Base-by-base conservation (phyloP, 176 grass and related monocot species). In the Avena atlantica region DNA sequence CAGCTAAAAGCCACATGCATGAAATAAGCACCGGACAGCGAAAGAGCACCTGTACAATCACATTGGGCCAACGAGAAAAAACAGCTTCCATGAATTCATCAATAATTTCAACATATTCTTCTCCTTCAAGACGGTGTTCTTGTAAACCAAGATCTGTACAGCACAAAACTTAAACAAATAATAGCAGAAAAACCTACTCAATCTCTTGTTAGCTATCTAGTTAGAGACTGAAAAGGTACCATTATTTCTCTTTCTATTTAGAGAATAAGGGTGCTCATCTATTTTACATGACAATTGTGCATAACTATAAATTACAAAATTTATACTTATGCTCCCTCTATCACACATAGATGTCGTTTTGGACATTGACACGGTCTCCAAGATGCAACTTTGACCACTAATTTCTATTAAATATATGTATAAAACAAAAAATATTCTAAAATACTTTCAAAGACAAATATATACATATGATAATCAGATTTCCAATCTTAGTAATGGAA, bases 71-170 rank as follows among this genome's bases (percentile, higher is more conserved):
- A 56, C 93, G 93, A 84, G 93, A 91, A 83, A 96, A 98, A 79
- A 94, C 92, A 84, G 96, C 92, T 84, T 92, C 93, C 96, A 98
- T 98, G 86, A 98, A 98, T 92, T 98, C 96, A 90, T 98, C 96
- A 61, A 98, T 96, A 82, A 96, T 76, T 73, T 94, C 93, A 61
- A 98, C 78, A 85, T 98, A 96, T 78, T 98, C 93, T 77, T 98
- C 96, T 83, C 96, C 96, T 88, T 98, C 96, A 85, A 96, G 92
- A 55, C 93, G 94, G 79, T 96, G 92, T 42, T 98, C 84, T 88
- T 98, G 93, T 70, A 98, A 87, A 24, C 96, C 96, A 75, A 98
- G 88, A 87, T 90, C 85, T 90, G 80, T 27, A 84, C 85, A 65
- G 67, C 45, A 85, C 40, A 74, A 69, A 69, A 82, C 83, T 76